Conservation (phyloP, 192 early-diverging fungal genomes). For the Kappamyces sp. region DNA sequence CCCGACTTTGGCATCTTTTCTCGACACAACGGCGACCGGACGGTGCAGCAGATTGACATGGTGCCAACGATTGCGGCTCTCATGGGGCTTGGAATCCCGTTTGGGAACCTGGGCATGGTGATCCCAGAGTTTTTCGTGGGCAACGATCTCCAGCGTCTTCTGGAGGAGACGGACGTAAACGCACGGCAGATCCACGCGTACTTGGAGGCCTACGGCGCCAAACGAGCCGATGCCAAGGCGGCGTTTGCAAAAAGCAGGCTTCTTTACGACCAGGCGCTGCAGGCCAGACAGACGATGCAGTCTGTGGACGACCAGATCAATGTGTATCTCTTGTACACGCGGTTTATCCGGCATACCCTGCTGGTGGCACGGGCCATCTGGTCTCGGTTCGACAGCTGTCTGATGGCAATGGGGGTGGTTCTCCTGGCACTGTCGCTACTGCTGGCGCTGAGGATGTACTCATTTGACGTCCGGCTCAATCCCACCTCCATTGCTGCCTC, state of each 20-base stretch:
- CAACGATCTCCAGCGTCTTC: constrained; percentile 26
- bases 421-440: constrained; percentile 40
- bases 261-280: constrained; percentile 29
- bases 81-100: constrained; percentile 84
- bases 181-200: constrained; percentile 66
- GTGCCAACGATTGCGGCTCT: constrained; percentile 77
- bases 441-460: background rate
- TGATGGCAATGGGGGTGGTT: constrained; percentile 68
- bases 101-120: constrained; percentile 81
- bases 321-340: constrained; percentile 33
- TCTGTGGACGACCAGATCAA: constrained; percentile 1
- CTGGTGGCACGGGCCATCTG: constrained; percentile 74
- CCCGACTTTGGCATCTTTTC: constrained; percentile 23
- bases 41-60: constrained; percentile 85
- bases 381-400: constrained; percentile 82
- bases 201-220: constrained; percentile 47
- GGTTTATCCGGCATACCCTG: constrained; percentile 60
- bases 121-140: constrained; percentile 82
- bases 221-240: constrained; percentile 50
- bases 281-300: background rate
- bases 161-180: constrained; percentile 56
- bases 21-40: constrained; percentile 34
- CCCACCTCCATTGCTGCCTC: background rate
- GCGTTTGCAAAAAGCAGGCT: constrained; percentile 32
- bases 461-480: too few relatives aligned